Evolutionary conservation across 148 eudicot species (phyloP).

Genomic region (Silene latifolia): DNA sequence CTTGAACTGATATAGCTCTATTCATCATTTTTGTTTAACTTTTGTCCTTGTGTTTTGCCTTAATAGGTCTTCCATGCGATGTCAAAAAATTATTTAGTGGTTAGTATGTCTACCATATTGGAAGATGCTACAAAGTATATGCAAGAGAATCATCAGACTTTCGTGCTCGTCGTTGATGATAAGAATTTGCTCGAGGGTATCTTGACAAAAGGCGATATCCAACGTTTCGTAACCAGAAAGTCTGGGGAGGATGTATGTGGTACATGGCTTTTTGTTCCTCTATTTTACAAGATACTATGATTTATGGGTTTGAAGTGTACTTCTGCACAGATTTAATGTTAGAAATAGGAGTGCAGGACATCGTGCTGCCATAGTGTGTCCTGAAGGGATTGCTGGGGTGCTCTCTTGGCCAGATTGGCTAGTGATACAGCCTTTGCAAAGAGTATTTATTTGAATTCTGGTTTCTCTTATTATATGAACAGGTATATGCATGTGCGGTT

Average conservation of each 20-base stretch:
- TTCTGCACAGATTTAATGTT: background rate
- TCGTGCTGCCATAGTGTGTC: background rate
- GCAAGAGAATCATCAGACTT: conserved; percentile 62
- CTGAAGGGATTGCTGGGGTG: background rate
- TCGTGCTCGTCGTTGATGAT: conserved; percentile 67
- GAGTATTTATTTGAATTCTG: background rate
- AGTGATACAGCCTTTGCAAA: too few relatives aligned
- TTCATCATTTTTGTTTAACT: conserved; percentile 19
- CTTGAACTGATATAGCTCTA: conserved; percentile 7
- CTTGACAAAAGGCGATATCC: conserved; percentile 76
- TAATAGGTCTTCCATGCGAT: conserved; percentile 77
- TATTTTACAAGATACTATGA: background rate
- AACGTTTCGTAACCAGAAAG: conserved; percentile 46
- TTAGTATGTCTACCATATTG: conserved; percentile 43
- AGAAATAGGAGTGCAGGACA: background rate
- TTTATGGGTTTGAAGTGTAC: background rate
- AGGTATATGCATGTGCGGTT: conserved; percentile 59
- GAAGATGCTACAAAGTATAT: conserved; percentile 61
- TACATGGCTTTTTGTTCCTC: conserved; percentile 13
- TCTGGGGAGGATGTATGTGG: conserved; percentile 63
- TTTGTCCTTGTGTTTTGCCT: conserved; percentile 20
- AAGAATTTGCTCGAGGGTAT: conserved; percentile 84
- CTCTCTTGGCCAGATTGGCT: background rate
- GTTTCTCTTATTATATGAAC: conserved; percentile 12
- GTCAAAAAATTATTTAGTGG: conserved; percentile 60